Evolutionary conservation across 2,329 filamentous ascomycete species (phyloP).

Genomic region (Drechmeria coniospora): DNA sequence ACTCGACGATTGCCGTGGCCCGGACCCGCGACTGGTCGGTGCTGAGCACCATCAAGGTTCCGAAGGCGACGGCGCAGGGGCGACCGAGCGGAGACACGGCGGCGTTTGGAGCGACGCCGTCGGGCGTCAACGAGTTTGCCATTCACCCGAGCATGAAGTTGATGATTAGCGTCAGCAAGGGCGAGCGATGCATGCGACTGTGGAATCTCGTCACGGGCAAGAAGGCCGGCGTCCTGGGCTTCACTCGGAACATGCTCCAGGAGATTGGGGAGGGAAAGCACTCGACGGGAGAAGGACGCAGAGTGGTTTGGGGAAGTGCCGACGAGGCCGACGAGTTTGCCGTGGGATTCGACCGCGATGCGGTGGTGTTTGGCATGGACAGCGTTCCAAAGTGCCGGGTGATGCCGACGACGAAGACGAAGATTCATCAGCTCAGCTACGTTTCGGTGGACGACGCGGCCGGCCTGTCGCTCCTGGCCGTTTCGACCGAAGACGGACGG

Average conservation of each 20-base stretch:
- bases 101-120: conserved; percentile 60
- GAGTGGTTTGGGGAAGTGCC: conserved; percentile 62
- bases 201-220: conserved; percentile 97
- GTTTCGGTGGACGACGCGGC: conserved; percentile 33
- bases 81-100: conserved; percentile 84
- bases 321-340: conserved; percentile 69
- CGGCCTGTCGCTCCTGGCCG: conserved; percentile 41
- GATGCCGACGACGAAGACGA: conserved; percentile 51
- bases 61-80: conserved; percentile 63
- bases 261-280: conserved; percentile 64
- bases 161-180: conserved; percentile 83
- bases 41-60: conserved; percentile 76
- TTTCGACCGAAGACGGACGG: conserved; percentile 82
- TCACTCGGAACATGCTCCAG: conserved; percentile 55
- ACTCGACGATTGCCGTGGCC: conserved; percentile 80
- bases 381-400: conserved; percentile 66
- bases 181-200: conserved; percentile 79
- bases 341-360: conserved; percentile 75
- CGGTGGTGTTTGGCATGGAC: conserved; percentile 76
- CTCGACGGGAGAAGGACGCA: conserved; percentile 66
- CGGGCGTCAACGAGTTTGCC: conserved; percentile 89
- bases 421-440: conserved; percentile 73
- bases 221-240: conserved; percentile 85
- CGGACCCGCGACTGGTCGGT: conserved; percentile 80
- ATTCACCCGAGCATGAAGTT: conserved; percentile 94